A percentile compares a stretch with the other conserved stretches of the same genome.
Evolutionary conservation across 1,284 basidiomycete species (phyloP).

Genomic region (Pisolithus thermaeus): DNA sequence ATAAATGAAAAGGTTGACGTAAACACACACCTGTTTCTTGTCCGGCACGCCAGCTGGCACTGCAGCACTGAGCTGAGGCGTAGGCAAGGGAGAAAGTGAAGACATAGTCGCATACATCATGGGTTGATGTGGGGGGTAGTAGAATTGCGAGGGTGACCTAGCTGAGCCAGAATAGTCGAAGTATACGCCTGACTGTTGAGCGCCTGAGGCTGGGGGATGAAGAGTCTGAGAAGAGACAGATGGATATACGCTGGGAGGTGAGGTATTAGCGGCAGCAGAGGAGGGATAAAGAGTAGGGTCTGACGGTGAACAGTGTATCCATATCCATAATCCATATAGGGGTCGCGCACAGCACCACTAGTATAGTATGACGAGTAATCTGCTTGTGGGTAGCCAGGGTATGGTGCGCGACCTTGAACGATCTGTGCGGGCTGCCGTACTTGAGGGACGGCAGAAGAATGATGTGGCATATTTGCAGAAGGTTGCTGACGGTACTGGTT

Average conservation of each 20-base stretch:
- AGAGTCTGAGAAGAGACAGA: constrained; percentile 38
- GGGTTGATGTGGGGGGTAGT: constrained; percentile 51
- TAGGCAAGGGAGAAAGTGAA: constrained; percentile 48
- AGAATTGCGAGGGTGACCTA: constrained; percentile 54
- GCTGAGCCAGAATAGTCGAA: constrained; percentile 52
- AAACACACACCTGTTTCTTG: constrained; percentile 55
- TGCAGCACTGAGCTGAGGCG: constrained; percentile 38
- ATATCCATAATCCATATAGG: constrained; percentile 51
- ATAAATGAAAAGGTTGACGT: constrained; percentile 3
- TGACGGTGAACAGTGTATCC: constrained; percentile 42
- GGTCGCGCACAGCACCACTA: constrained; percentile 38
- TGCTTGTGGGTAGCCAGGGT: constrained; percentile 44
- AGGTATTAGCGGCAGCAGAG: constrained; percentile 35
- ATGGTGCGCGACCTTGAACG: constrained; percentile 43
- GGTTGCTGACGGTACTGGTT: constrained; percentile 28
- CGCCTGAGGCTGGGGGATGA: constrained; percentile 39
- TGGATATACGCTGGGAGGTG: constrained; percentile 45
- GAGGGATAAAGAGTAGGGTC: constrained; percentile 51
- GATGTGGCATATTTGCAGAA: constrained; percentile 15
- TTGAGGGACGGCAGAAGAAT: constrained; percentile 24
- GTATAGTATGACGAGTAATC: constrained; percentile 56
- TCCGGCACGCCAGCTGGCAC: constrained; percentile 41
- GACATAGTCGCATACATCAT: constrained; percentile 52
- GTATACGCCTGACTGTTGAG: constrained; percentile 49
- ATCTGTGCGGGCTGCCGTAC: constrained; percentile 35